A percentile compares a stretch with the other conserved stretches of the same genome.
Conservation (phyloP, 129 eudicot genomes). For the Oenanthe sinensis region DNA sequence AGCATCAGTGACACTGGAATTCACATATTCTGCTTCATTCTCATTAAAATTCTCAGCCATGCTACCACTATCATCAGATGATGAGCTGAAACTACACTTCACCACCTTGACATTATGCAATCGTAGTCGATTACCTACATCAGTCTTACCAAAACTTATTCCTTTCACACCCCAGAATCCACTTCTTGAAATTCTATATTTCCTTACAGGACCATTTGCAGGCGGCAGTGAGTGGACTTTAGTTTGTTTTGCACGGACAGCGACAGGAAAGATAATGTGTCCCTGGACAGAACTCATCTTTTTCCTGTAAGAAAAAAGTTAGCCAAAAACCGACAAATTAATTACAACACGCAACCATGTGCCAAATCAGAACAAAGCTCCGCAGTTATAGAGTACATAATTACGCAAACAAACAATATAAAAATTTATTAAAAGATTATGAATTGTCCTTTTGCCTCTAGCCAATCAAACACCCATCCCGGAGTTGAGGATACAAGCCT, state of each 20-base stretch:
- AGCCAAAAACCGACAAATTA: not conserved
- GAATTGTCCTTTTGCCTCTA: not conserved
- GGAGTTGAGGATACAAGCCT: not conserved
- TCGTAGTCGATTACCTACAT: slow-evolving; percentile 23
- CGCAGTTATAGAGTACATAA: not conserved
- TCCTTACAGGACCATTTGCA: slow-evolving; percentile 34
- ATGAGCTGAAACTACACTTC: slow-evolving; percentile 71
- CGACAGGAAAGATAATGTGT: slow-evolving; percentile 60
- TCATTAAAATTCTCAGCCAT: slow-evolving; percentile 74
- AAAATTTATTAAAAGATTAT: not conserved
- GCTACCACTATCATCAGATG: slow-evolving; percentile 82
- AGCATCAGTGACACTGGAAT: slow-evolving; percentile 85
- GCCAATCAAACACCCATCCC: not conserved
- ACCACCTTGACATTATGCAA: slow-evolving; percentile 18
- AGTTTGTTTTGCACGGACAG: slow-evolving; percentile 44
- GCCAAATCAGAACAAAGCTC: not conserved
- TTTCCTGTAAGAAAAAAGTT: slow-evolving; percentile 5
- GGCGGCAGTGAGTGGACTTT: slow-evolving; percentile 32
- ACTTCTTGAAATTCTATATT: slow-evolving; percentile 43
- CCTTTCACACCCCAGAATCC: slow-evolving; percentile 49
- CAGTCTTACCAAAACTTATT: slow-evolving; percentile 24
- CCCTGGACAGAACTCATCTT: slow-evolving; percentile 83
- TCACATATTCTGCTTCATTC: slow-evolving; percentile 75
- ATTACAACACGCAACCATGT: not conserved
- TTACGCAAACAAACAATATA: not conserved